Conservation (phyloP, 495 filamentous ascomycete genomes). For the Hypoxylon fragiforme region DNA sequence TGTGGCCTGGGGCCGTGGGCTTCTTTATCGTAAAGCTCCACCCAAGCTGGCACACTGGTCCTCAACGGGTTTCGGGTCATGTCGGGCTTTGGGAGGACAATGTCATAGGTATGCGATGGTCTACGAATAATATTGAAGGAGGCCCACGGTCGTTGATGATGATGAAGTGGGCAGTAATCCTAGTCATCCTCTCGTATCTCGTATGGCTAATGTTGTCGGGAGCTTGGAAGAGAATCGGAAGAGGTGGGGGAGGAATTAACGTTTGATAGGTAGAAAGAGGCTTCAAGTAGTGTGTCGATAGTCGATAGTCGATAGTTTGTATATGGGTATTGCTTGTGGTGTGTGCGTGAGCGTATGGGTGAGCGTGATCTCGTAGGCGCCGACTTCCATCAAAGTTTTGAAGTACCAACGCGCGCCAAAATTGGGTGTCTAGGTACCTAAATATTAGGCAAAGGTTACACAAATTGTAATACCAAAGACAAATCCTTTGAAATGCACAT, state of each 20-base stretch:
- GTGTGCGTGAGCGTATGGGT: not conserved
- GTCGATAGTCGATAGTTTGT: not conserved
- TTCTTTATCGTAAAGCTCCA: conserved; percentile 38
- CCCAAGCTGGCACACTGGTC: conserved; percentile 38
- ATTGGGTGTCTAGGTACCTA: conserved; percentile 6
- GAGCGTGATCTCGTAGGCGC: conserved; percentile 16
- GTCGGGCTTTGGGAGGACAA: conserved; percentile 13
- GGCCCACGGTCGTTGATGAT: conserved; percentile 11
- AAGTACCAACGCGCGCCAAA: conserved; percentile 2
- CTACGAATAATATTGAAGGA: conserved; percentile 26
- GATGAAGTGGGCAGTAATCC: conserved; percentile 8
- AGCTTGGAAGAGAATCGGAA: conserved; percentile 11
- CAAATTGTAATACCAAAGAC: not conserved
- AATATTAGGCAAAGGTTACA: not conserved
- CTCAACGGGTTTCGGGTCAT: conserved; percentile 40
- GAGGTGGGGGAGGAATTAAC: conserved; percentile 23
- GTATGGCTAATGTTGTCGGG: conserved; percentile 13
- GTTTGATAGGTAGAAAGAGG: conserved; percentile 10
- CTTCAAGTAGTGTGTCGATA: no score
- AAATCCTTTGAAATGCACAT: conserved; percentile 2
- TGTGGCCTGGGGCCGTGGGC: conserved; percentile 27
- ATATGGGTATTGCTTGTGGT: not conserved
- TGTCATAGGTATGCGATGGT: conserved; percentile 24
- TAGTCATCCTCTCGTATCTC: conserved; percentile 29
- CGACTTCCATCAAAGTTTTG: conserved; percentile 19